These are phyloP conservation scores for Cryphonectria radicalis DNA, from an alignment of 2,329 filamentous ascomycete genomes.

Conservation along the genomic window DNA sequence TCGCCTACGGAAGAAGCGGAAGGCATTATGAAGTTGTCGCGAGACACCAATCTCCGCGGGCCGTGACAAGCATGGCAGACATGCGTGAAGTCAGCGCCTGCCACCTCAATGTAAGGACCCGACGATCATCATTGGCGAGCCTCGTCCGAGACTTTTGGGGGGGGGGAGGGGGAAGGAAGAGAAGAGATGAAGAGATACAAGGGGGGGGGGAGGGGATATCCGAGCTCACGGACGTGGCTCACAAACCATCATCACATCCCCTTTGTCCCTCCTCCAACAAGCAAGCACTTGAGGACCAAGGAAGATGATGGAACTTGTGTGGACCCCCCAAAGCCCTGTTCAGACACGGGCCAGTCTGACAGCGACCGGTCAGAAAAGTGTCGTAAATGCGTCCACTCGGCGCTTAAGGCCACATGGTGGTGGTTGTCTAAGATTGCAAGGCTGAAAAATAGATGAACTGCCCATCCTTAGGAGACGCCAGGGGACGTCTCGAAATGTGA, in stretches of 20 bases:
- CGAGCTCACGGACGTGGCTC: conserved; percentile 16
- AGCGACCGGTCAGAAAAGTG: not conserved
- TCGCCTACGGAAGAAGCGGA: not conserved
- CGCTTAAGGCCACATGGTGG: not conserved
- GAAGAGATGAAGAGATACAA: too few species aligned
- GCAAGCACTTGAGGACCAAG: not conserved
- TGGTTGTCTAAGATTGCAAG: conserved; percentile 18
- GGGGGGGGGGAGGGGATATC: conserved; percentile 6
- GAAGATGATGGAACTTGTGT: conserved; percentile 20
- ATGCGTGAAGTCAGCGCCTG: conserved; percentile 5
- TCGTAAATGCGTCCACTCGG: conserved; percentile 21
- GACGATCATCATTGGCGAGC: conserved; percentile 24
- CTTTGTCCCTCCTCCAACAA: not conserved
- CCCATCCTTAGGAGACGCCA: conserved; percentile 13
- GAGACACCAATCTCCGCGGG: conserved; percentile 14
- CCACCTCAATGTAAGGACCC: not conserved
- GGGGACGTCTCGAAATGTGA: conserved; percentile 21
- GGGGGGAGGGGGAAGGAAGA: too few species aligned
- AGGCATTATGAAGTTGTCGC: conserved; percentile 3
- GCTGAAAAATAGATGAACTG: conserved; percentile 23
- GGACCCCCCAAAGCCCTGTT: not conserved
- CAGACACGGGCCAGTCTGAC: not conserved
- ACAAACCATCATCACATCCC: not conserved
- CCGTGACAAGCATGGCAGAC: not conserved
- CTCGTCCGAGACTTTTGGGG: conserved; percentile 19